phyloP scores from a whole-genome alignment of 768 basidiomycete species.

The Podaxis rugospora region DNA sequence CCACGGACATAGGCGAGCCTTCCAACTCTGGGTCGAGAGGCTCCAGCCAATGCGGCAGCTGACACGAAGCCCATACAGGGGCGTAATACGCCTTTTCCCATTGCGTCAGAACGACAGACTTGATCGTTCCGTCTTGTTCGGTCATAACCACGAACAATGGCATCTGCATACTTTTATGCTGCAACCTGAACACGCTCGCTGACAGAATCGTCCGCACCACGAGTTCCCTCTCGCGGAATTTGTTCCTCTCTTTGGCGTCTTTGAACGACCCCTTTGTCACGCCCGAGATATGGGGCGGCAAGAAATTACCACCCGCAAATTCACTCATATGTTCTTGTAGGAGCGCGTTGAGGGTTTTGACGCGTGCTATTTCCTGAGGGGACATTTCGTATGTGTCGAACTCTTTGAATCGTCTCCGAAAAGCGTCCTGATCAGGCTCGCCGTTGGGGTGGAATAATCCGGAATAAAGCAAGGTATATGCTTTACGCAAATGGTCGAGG shows the following conservation, averaged over 20 bases:
- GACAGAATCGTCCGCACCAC: conserved; percentile 7
- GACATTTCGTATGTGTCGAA: conserved; percentile 9
- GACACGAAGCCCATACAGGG: conserved; percentile 10
- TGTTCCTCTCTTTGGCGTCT: conserved; percentile 7
- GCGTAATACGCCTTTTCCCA: conserved; percentile 11
- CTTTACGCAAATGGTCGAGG: conserved; percentile 4
- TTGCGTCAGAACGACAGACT: conserved; percentile 10
- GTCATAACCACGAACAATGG: conserved; percentile 4
- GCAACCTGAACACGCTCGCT: conserved; percentile 1
- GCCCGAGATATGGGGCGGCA: conserved; percentile 8
- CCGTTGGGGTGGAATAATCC: conserved; percentile 8
- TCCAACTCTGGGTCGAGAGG: conserved; percentile 8
- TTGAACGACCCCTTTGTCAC: conserved; percentile 3
- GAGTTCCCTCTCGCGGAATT: conserved; percentile 1
- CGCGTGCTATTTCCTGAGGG: neutral
- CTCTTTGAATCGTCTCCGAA: conserved; percentile 4
- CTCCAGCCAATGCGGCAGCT: conserved; percentile 9
- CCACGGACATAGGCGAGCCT: neutral
- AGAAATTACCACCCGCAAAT: conserved; percentile 9
- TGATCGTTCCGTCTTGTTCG: conserved; percentile 6
- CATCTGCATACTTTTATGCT: conserved; percentile 10
- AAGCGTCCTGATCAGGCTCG: conserved; percentile 1
- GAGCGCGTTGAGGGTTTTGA: conserved; percentile 7
- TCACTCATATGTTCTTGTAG: conserved; percentile 7
- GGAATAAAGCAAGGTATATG: conserved; percentile 3